phyloP scores from a whole-genome alignment of 495 filamentous ascomycete genomes.

The Aspergillus nanangensis region DNA sequence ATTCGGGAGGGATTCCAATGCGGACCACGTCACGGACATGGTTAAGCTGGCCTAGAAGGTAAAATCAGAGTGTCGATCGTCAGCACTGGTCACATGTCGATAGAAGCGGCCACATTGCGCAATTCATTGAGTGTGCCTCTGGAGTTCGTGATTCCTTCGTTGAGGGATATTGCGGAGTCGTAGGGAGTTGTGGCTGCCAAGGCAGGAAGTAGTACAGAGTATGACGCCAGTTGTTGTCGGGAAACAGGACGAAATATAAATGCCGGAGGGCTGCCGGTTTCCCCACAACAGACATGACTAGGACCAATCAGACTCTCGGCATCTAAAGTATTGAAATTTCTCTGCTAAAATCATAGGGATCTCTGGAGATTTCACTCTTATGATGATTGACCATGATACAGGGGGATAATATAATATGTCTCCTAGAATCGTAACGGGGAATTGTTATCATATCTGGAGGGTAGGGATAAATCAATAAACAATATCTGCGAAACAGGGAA shows the following conservation, averaged over 20 bases:
- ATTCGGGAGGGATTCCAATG: conserved; percentile 28
- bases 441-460: not conserved
- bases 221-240: not conserved
- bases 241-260: not conserved
- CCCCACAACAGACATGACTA: not conserved
- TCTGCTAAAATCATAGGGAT: too few relatives aligned
- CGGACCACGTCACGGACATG: conserved; percentile 16
- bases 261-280: not conserved
- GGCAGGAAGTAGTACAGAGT: too few relatives aligned
- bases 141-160: too few relatives aligned
- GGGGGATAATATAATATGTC: too few relatives aligned
- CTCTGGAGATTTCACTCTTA: too few relatives aligned
- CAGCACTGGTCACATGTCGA: conserved; percentile 1
- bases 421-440: too few relatives aligned
- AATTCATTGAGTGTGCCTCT: too few relatives aligned
- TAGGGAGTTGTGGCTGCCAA: too few relatives aligned
- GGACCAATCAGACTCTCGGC: not conserved
- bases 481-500: not conserved
- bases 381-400: too few relatives aligned
- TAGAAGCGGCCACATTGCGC: too few relatives aligned
- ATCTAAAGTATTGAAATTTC: too few relatives aligned
- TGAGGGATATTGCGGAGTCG: too few relatives aligned
- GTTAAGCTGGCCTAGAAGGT: conserved; percentile 4
- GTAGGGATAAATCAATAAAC: not conserved
- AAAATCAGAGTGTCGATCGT: not conserved